Evolutionary conservation across 805 yeast species (phyloP).

Genomic region (Yarrowia deformans): DNA sequence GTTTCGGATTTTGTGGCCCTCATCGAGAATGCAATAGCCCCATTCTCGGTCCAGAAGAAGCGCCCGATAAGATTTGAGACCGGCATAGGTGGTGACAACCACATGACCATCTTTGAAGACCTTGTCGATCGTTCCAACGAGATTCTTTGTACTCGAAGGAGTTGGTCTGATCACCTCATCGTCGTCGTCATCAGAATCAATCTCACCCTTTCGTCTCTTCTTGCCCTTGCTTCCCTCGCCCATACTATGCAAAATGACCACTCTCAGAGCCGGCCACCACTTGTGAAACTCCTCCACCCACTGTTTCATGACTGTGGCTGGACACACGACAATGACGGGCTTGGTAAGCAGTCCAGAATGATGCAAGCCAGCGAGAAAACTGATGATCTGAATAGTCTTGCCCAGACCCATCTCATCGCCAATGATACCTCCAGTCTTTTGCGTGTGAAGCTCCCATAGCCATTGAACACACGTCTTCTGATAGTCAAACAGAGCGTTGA

Average conservation of each 20-base stretch:
- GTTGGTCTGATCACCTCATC: conserved; percentile 34
- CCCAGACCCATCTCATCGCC: conserved; percentile 99
- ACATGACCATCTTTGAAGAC: conserved; percentile 79
- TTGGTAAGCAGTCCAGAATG: conserved; percentile 75
- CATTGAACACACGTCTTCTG: conserved; percentile 97
- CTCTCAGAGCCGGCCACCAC: conserved; percentile 97
- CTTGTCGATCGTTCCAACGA: conserved; percentile 60
- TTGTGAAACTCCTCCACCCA: conserved; percentile 97
- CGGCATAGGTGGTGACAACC: conserved; percentile 89
- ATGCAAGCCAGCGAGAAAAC: conserved; percentile 90
- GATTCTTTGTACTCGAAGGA: conserved; percentile 52
- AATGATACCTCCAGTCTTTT: conserved; percentile 90
- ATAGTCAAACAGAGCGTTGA: conserved; percentile 84
- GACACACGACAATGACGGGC: conserved; percentile 89
- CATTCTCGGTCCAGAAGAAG: conserved; percentile 71
- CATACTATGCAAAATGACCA: conserved; percentile 86
- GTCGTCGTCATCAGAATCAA: background rate
- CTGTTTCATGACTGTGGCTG: conserved; percentile 94
- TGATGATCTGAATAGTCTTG: conserved; percentile 89
- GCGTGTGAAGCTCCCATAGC: conserved; percentile 93
- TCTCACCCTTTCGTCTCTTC: conserved; percentile 40
- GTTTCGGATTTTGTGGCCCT: conserved; percentile 95
- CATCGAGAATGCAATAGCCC: conserved; percentile 93
- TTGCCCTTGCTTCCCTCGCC: conserved; percentile 77
- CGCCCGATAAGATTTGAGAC: conserved; percentile 72